These are phyloP conservation scores for Vigna hirtella DNA, from an alignment of 306 rosid genomes.

Conservation along the genomic window DNA sequence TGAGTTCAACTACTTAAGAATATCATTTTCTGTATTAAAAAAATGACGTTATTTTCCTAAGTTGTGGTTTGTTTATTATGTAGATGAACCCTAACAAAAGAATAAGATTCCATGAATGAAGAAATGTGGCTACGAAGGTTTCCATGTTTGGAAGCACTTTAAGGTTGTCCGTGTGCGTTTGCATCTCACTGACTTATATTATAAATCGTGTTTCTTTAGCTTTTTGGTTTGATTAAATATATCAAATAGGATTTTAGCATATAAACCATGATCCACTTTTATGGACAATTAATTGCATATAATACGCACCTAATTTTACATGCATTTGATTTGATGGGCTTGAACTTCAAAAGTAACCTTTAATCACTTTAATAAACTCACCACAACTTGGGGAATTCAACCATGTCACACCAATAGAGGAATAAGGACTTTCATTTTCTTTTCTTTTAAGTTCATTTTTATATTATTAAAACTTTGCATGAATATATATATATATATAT, in stretches of 20 bases:
- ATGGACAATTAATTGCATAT: not conserved
- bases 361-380: slow-evolving; percentile 10
- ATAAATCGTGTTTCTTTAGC: slow-evolving; percentile 43
- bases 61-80: not conserved
- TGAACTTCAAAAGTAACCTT: not conserved
- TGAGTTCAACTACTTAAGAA: too few relatives aligned
- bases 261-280: not conserved
- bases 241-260: slow-evolving; percentile 36
- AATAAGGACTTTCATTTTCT: not conserved
- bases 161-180: slow-evolving; percentile 5
- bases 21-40: too few relatives aligned
- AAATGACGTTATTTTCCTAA: too few relatives aligned
- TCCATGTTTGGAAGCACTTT: slow-evolving; percentile 46
- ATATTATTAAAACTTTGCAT: not conserved
- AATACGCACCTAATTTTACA: slow-evolving; percentile 27
- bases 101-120: slow-evolving; percentile 12
- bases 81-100: not conserved
- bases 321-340: slow-evolving; percentile 36
- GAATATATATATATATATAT: too few relatives aligned
- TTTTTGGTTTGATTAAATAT: slow-evolving; percentile 17
- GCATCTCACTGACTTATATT: slow-evolving; percentile 22
- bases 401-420: not conserved
- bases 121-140: slow-evolving; percentile 31
- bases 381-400: slow-evolving; percentile 55
- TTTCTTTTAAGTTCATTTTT: not conserved